phyloP scores from a whole-genome alignment of 2,329 filamentous ascomycete genomes.

The Bimuria novae-zelandiae region DNA sequence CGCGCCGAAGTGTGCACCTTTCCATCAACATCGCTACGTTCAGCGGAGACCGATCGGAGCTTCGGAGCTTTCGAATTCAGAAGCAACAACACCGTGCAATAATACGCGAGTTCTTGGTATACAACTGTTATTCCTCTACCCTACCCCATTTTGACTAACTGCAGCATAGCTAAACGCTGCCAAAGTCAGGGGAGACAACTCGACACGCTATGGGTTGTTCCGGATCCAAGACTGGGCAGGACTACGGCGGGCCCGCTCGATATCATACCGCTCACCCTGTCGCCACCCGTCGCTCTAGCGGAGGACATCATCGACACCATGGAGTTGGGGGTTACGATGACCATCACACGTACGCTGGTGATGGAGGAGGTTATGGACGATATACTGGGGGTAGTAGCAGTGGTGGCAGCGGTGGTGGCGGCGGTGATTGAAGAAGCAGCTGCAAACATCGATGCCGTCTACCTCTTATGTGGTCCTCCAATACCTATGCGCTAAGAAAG shows the following conservation, averaged over 20 bases:
- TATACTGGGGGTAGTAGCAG: no score
- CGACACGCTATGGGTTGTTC: slow-evolving; percentile 10
- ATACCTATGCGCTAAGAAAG: no score
- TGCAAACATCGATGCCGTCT: background rate
- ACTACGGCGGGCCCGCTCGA: background rate
- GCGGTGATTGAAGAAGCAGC: background rate
- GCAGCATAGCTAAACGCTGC: background rate
- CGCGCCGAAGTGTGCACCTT: no score
- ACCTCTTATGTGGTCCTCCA: no score
- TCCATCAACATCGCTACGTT: no score
- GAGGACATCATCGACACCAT: background rate
- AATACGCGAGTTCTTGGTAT: no score
- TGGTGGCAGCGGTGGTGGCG: no score
- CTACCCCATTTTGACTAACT: background rate
- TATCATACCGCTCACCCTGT: background rate
- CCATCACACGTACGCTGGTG: slow-evolving; percentile 8
- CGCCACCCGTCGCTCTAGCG: background rate
- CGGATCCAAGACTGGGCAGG: background rate
- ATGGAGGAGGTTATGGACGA: slow-evolving; percentile 15
- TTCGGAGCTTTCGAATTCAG: no score
- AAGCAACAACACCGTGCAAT: no score
- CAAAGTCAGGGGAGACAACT: background rate
- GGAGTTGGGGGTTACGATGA: background rate
- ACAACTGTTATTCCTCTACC: no score
- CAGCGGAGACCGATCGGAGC: no score